Base-by-base conservation (phyloP, 2,329 filamentous ascomycete genomes). In the Leptographium lundbergii region DNA sequence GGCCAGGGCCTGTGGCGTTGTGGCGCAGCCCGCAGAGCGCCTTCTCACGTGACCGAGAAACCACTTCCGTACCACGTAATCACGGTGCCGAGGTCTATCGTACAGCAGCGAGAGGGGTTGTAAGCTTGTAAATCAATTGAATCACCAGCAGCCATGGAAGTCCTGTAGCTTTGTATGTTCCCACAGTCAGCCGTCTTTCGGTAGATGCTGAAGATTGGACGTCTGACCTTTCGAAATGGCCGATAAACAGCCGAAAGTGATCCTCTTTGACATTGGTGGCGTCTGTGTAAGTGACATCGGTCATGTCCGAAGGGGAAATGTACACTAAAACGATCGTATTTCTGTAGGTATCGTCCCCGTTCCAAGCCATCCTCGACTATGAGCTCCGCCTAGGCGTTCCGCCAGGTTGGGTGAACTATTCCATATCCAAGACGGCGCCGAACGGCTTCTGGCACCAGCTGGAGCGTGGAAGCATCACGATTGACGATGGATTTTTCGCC, bases 221-320 rank as follows among this genome's bases (percentile, higher is more conserved):
- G 24, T 25, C 42, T 50, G 22, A 25, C 10, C 47, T 50, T 25
- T 24, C 17, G 14, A 67, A 45, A 80, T 80, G 77, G 63, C 74
- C 10, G 63, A 68, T 48, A 76, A 73, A 60, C 76, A 77, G 60
- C 88, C 88, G 34, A 87, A 88, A 66, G 88, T 89, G 59, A 75
- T 95, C 36, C 77, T 99, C 25, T 97, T 97, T 71, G 94, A 99
- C 73, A 94, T 99, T 65, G 94, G 94, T 47, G 94, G 94, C 62
- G 94, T 99, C 66, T 95, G 90, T 79, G 92, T 96, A 86, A 78
- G 89, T 84, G 61, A 36, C 27, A 4, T 22, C 14, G 1, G 3
- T 7, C 42, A 29, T 42, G 9, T 17, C 5, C 9, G 17, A 22
- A 11, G 57, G n/a, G 48, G 19, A 45, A 24, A 48, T 47, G 22